These are phyloP conservation scores for Penstemon davidsonii DNA, from an alignment of 257 asterid genomes.

Conservation along the genomic window DNA sequence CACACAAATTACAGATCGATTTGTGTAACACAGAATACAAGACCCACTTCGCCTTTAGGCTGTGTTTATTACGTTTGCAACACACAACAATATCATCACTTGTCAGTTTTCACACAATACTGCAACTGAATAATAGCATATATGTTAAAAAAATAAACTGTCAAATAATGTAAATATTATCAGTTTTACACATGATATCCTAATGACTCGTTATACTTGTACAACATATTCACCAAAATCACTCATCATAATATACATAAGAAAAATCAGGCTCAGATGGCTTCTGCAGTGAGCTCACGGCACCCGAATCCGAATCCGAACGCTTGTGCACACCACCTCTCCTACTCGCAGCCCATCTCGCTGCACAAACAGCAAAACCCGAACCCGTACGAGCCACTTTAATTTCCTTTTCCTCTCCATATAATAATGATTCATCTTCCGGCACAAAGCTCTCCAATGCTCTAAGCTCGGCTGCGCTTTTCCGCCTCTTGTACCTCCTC, in stretches of 20 bases:
- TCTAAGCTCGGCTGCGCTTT: conserved; percentile 48
- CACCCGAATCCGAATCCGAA: conserved; percentile 47
- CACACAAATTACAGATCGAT: no score
- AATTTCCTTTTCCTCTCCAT: conserved; percentile 22
- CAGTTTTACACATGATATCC: conserved; percentile 30
- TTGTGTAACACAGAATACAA: no score
- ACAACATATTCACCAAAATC: conserved; percentile 11
- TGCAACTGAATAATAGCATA: no score
- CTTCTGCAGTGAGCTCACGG: conserved; percentile 61
- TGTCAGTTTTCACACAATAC: no score
- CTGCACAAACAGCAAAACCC: conserved; percentile 45
- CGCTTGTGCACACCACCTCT: conserved; percentile 53
- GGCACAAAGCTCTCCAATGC: conserved; percentile 42
- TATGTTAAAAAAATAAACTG: conserved; percentile 2
- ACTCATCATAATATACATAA: conserved; percentile 69
- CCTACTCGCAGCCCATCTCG: conserved; percentile 58
- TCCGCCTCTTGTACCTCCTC: conserved; percentile 70
- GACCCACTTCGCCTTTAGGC: no score
- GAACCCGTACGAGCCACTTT: conserved; percentile 32
- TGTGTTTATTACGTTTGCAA: no score
- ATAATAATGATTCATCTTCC: conserved; percentile 15
- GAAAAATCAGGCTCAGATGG: conserved; percentile 95
- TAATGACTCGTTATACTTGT: neutral
- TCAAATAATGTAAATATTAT: conserved; percentile 16
- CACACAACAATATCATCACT: no score